Percentiles rank a stretch among this genome's conserved stretches.
Conservation (phyloP, 176 grass and related monocot species). For the Carex parvula region DNA sequence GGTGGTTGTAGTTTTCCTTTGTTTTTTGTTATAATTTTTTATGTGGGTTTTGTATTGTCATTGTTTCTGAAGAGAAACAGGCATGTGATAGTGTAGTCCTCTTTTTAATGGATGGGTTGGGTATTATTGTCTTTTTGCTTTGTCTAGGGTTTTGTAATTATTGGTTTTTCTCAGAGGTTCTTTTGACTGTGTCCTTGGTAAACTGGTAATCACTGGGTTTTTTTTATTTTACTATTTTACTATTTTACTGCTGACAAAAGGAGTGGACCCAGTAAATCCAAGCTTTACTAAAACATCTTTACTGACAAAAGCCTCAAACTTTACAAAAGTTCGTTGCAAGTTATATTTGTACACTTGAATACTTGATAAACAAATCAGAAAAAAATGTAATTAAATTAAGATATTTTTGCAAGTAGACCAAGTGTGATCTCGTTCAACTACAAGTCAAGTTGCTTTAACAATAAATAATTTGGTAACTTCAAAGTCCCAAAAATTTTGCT, state of each 20-base stretch:
- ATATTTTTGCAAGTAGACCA: neutral
- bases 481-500: neutral
- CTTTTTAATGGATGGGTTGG: conserved; percentile 62
- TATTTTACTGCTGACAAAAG: conserved; percentile 22
- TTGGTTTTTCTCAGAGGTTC: conserved; percentile 24
- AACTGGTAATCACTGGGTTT: neutral
- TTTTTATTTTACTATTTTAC: conserved; percentile 15
- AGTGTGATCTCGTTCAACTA: neutral
- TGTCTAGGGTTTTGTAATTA: conserved; percentile 34
- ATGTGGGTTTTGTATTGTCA: conserved; percentile 26
- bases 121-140: conserved; percentile 38
- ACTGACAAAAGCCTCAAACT: conserved; percentile 25
- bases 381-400: neutral
- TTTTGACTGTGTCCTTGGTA: conserved; percentile 28
- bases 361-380: neutral
- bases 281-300: neutral
- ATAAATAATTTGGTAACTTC: no score
- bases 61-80: conserved; percentile 94
- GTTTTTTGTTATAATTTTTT: conserved; percentile 18
- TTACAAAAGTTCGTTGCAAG: neutral
- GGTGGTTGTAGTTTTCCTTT: conserved; percentile 14
- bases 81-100: conserved; percentile 71
- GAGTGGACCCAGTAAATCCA: neutral
- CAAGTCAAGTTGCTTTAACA: neutral
- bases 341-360: neutral